Evolutionary conservation across 2,329 filamentous ascomycete species (phyloP).

Genomic region (Aspergillus brunneoviolaceus): DNA sequence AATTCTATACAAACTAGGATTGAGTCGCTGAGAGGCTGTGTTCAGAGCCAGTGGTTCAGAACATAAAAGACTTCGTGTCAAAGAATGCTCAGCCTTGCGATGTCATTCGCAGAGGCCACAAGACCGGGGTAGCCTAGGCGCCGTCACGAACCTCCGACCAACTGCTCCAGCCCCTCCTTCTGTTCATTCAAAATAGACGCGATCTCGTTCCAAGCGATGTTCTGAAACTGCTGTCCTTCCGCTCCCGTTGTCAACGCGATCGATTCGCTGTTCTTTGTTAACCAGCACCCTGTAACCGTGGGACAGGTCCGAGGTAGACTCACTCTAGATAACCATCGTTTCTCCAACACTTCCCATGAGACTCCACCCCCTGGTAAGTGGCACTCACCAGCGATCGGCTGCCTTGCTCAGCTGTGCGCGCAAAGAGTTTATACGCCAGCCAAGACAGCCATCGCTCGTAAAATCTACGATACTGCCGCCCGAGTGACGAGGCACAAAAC

Average conservation of each 20-base stretch:
- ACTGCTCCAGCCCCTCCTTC: conserved; percentile 21
- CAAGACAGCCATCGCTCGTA: conserved; percentile 36
- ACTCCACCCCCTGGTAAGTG: conserved; percentile 43
- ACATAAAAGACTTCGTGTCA: neutral
- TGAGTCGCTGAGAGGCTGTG: neutral
- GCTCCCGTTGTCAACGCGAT: conserved; percentile 31
- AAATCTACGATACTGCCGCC: conserved; percentile 40
- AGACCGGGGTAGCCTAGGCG: neutral
- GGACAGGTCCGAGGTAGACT: conserved; percentile 9
- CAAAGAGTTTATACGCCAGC: conserved; percentile 40
- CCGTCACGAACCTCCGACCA: conserved; percentile 8
- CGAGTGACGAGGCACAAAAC: conserved; percentile 44
- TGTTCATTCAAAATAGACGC: conserved; percentile 31
- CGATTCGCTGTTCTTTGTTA: conserved; percentile 33
- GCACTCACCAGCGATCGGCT: conserved; percentile 46
- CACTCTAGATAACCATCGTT: conserved; percentile 41
- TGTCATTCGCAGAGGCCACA: neutral
- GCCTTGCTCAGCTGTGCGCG: conserved; percentile 45
- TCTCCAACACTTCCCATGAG: conserved; percentile 47
- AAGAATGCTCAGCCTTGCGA: neutral
- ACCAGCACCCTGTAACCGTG: neutral
- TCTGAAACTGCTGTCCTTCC: conserved; percentile 38
- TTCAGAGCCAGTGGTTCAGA: neutral
- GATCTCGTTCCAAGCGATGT: conserved; percentile 45
- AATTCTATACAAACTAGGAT: neutral